Base-by-base conservation (phyloP, 2,329 filamentous ascomycete species). In the Calonectria pseudoreteaudii region DNA sequence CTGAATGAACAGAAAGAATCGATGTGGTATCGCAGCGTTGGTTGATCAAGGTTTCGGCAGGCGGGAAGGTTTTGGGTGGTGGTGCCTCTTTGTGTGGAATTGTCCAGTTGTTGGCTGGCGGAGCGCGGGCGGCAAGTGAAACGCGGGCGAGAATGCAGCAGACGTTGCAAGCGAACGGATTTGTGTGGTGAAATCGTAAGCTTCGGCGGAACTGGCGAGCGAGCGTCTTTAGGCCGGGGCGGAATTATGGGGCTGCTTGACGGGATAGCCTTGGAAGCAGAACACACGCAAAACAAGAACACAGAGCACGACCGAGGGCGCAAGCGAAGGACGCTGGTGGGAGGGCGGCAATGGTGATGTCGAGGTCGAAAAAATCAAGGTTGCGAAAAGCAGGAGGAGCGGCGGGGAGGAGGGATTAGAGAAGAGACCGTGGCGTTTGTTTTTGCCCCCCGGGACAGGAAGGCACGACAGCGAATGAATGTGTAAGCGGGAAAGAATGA, bases 71-170 rank as follows among this genome's bases (percentile, higher is more conserved):
- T 72, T 49, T 69, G 31, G 58, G 31, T 28, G 44, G 71, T 52
- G 49, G 49, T 50, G 34, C 8, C 36, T 36, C n/a, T 23, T 50
- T 31, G 31, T 49, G 31, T 23, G 50, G 58, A 60, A 69, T 41
- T 53, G 36, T 44, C 47, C 50, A 47, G 60, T 36, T 41, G 52
- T 52, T 72, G 70, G 50, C 38, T 44, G 56, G 49, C 38, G 66
- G 60, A 60, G 66, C 56, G 50, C 50, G 52, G 71, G 71, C 71
- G 71, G 71, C 71, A 73, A 52, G 41, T 62, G 71, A 73, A 73
- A 73, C 71, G 50, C 49, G 47, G 64, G 60, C 71, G 71, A 73
- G 36, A 68, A 58, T 41, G 50, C 66, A 60, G 66, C 49, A 62
- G 58, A 49, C 66, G 70, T 68, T 68, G 60, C 34, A 66, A 66